Evolutionary conservation across 2,329 filamentous ascomycete genomes (phyloP).

Genomic region (Paecilomyces variotii): DNA sequence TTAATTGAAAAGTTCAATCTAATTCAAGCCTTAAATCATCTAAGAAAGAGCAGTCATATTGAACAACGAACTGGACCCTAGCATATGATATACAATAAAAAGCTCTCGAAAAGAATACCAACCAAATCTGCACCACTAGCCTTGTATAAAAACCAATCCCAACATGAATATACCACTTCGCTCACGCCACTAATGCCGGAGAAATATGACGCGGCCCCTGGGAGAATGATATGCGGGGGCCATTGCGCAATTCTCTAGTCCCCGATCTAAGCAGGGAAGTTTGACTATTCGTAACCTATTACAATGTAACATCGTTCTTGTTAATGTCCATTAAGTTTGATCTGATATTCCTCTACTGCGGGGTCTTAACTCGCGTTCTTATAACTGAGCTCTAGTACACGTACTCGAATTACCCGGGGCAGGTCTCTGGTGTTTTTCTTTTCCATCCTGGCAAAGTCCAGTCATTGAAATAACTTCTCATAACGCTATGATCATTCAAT

Average conservation of each 20-base stretch:
- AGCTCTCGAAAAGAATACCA: not conserved
- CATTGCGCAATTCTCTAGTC: not conserved
- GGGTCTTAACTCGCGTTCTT: not conserved
- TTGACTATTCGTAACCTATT: conserved; percentile 5
- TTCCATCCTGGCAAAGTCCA: not conserved
- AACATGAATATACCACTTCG: not conserved
- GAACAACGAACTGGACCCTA: no score
- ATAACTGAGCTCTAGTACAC: not conserved
- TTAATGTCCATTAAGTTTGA: not conserved
- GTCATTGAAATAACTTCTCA: no score
- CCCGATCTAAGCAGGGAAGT: not conserved
- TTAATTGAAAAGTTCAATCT: not conserved
- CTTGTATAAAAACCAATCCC: not conserved
- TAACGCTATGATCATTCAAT: no score
- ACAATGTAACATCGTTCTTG: not conserved
- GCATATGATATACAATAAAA: no score
- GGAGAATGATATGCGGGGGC: not conserved
- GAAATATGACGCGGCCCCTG: not conserved
- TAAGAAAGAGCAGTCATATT: no score
- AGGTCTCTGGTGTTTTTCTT: not conserved
- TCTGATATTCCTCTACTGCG: not conserved
- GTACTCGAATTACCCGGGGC: not conserved
- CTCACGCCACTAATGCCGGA: not conserved
- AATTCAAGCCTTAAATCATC: not conserved
- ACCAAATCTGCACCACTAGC: not conserved